Conservation (phyloP, 1,284 basidiomycete species). For the Laetiporus sulphureus region DNA sequence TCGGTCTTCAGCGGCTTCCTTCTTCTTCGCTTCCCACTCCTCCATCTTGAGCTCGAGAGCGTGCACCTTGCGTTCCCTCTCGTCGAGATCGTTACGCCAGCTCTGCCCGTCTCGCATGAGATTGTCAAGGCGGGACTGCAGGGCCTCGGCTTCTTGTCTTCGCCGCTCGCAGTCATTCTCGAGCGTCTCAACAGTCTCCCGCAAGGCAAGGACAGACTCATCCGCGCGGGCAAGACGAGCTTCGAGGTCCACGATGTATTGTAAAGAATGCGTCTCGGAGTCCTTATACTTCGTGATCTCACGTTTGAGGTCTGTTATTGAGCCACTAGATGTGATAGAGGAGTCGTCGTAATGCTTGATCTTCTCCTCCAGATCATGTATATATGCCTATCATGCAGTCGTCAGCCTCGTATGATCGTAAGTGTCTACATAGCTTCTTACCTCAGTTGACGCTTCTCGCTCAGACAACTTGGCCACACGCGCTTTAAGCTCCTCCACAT, state of each 20-base stretch:
- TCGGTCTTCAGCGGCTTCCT: slow-evolving; percentile 59
- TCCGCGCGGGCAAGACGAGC: slow-evolving; percentile 74
- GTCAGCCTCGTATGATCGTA: slow-evolving; percentile 9
- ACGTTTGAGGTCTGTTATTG: slow-evolving; percentile 75
- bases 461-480: slow-evolving; percentile 81
- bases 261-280: slow-evolving; percentile 59
- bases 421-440: slow-evolving; percentile 23
- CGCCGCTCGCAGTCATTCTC: slow-evolving; percentile 73
- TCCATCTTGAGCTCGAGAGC: slow-evolving; percentile 72
- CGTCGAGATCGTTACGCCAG: slow-evolving; percentile 78
- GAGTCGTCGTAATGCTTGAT: slow-evolving; percentile 80
- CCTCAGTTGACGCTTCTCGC: slow-evolving; percentile 88
- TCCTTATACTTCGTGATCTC: slow-evolving; percentile 81
- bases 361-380: slow-evolving; percentile 87
- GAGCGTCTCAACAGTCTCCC: slow-evolving; percentile 67
- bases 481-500: slow-evolving; percentile 79
- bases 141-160: slow-evolving; percentile 58
- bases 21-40: slow-evolving; percentile 66
- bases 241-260: slow-evolving; percentile 91
- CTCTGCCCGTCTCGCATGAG: slow-evolving; percentile 65
- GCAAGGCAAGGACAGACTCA: slow-evolving; percentile 63
- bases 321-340: slow-evolving; percentile 67
- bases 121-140: slow-evolving; percentile 69
- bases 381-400: slow-evolving; percentile 61
- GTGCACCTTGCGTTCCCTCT: slow-evolving; percentile 67